Evolutionary conservation across 805 yeast species (phyloP), one percentile per base, ranked within the genome.

Genomic region (Pichia exigua): DNA sequence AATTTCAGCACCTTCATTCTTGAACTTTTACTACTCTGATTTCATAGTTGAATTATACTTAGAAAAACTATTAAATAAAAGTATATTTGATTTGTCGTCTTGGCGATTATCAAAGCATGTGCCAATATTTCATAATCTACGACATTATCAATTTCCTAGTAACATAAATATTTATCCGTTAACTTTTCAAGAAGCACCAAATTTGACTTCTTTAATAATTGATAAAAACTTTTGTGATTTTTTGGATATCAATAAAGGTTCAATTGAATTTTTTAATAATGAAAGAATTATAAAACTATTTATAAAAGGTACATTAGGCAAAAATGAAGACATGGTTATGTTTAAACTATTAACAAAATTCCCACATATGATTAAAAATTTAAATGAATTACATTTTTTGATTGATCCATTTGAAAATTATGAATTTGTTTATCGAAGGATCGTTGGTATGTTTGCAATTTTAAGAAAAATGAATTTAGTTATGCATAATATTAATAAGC

Each of bases 371-470:
- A 53, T 66, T 18, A 56, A 55, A 30, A 52, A 59, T 20, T 49
- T 66, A 26, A 50, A 48, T 35, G 63, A 60, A 47, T 50, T 66
- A 20, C 62, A 61, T 45, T 66, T 66, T 54, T 56, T 57, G 40
- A 59, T 58, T 32, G 47, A 48, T 44, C n/a, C 51, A 15, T 57
- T 61, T 20, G 59, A 53, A n/a, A 52, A 61, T 18, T 57, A 57
- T 39, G 67, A 66, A 20, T 46, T 57, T 24, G 67, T 60, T 17
- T 66, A 66, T 54, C 58, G 70, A 47, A 54, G 70, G 28, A 46
- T 66, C 13, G 70, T 66, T 48, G 70, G 70, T 13, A 64, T 63
- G 41, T 59, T 65, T 49, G 70, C 70, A 22, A 66, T 66, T 45
- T 47, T 66, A 30, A 59, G 70, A 47, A 63, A 60, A 42, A 60